Base-by-base conservation (phyloP, 2,329 filamentous ascomycete genomes). In the Aspergillus udagawae region DNA sequence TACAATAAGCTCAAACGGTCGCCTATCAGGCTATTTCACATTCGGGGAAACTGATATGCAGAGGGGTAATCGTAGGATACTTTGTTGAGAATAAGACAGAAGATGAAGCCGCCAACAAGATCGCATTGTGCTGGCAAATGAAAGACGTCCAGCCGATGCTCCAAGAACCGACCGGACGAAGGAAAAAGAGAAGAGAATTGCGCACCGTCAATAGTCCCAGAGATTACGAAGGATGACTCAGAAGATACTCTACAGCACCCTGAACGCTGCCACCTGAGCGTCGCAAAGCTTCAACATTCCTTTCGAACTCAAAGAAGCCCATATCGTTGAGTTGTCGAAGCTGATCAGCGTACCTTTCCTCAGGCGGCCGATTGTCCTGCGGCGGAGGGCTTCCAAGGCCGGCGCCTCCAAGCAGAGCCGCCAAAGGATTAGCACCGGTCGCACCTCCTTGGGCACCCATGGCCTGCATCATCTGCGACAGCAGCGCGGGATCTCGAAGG, bases 271-370 rank as follows among this genome's bases (percentile, higher is more conserved):
- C 94, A 8, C 94, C 94, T 59, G 90, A 91, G 67, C 93, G 84
- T 73, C 93, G 83, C 68, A 99, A 78, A 4, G 94, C 94, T 55
- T 89, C 86, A 32, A 99, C 86, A 66, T 99, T 99, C 65, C 90
- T 81, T 53, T 99, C 93, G 70, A 97, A 99, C 70, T 99, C 92
- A 72, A 86, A 96, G 77, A 99, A 99, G 3, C 94, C 94, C 94
- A 99, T 99, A 64, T 97, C 94, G 73, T 99, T 99, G 61, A 99
- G 79, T 77, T 97, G 92, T 59, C 91, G 83, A 51, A 99, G 80
- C 76, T 99, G 93, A 32, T 90, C 87, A 3, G 90, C 92, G 67
- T 96, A 99, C 58, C 91, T 82, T 75, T 97, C 94, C 79, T 99
- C 94, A 0, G 94, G 93, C 4, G 94, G 92, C 60, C 93, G 84